phyloP scores from a whole-genome alignment of 129 eudicot species.

The Lonicera japonica region DNA sequence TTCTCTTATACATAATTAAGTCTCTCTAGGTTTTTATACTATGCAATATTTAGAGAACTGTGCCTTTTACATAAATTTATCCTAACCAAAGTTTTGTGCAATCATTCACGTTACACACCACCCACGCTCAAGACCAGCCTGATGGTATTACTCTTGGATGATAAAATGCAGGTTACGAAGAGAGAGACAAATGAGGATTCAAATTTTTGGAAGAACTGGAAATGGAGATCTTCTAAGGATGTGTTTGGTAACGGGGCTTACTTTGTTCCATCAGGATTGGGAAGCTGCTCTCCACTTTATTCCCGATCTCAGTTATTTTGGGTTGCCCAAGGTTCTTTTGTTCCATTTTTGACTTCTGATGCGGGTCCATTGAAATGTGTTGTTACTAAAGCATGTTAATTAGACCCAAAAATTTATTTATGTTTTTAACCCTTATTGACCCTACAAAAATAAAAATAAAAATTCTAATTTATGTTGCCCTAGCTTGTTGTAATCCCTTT shows the following conservation, averaged over 20 bases:
- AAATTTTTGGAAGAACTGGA: constrained; percentile 38
- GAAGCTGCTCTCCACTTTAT: constrained; percentile 33
- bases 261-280: constrained; percentile 39
- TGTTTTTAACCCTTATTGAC: neutral
- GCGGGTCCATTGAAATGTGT: constrained; percentile 37
- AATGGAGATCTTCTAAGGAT: constrained; percentile 50
- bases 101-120: too few species aligned
- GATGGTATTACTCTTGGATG: too few species aligned
- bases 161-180: constrained; percentile 49
- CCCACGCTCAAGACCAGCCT: too few species aligned
- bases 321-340: constrained; percentile 34
- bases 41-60: too few species aligned
- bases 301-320: constrained; percentile 23
- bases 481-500: neutral
- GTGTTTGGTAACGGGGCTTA: constrained; percentile 42
- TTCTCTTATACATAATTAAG: too few species aligned
- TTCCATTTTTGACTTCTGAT: constrained; percentile 32
- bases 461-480: neutral
- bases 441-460: too few species aligned
- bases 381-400: constrained; percentile 15
- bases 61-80: too few species aligned
- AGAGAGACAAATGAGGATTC: constrained; percentile 22
- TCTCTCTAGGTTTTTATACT: too few species aligned
- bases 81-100: too few species aligned
- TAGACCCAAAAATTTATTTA: neutral